Base-by-base conservation (phyloP, 257 asterid genomes). In the Galeopsis tetrahit region DNA sequence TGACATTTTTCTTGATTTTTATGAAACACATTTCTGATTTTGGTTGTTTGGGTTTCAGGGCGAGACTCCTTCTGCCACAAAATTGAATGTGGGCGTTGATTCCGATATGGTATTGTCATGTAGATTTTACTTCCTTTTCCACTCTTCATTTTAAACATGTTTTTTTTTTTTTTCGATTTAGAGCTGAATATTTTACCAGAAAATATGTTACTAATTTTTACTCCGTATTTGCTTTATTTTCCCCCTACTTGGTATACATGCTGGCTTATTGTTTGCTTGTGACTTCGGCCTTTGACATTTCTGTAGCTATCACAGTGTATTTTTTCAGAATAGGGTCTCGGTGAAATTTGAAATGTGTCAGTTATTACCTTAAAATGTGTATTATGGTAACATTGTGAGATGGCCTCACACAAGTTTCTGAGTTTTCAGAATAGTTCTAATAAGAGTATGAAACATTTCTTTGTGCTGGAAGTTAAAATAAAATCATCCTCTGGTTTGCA, bases 91-190 rank as follows among this genome's bases (percentile, higher is more conserved):
- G 2, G 82, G 77, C 66, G 85, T 78, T 31, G 90, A 86, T 66
- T 75, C 95, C 58, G 90, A 84, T 66, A 81, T 78, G 86, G 89
- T 88, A 77, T 36, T 53, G 56, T 46, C 15, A 7, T 71, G 17
- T 57, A 34, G 11, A 39, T 56, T 39, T 61, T 63, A 52, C 32
- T 51, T 33, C 6, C 7, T 31, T 69, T 31, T 10, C 51, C 11
- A 4, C 4, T 4, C 32, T 58, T 73, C 4, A 4, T 15, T 65
- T 21, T 48, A 31, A 42, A 32, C 32, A n/a, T 72, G 21, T 40
- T 15, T 21, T 14, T 73, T 14, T 40, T 15, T 21, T 14, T 73
- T 14, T 35, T 42, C n/a, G 46, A 36, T 42, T 44, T 56, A 21
- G 48, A 53, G 51, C 66, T 65, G 11, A 59, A 28, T 15, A 36